Evolutionary conservation across 2,329 filamentous ascomycete species (phyloP).

Genomic region (Phoma sp.): DNA sequence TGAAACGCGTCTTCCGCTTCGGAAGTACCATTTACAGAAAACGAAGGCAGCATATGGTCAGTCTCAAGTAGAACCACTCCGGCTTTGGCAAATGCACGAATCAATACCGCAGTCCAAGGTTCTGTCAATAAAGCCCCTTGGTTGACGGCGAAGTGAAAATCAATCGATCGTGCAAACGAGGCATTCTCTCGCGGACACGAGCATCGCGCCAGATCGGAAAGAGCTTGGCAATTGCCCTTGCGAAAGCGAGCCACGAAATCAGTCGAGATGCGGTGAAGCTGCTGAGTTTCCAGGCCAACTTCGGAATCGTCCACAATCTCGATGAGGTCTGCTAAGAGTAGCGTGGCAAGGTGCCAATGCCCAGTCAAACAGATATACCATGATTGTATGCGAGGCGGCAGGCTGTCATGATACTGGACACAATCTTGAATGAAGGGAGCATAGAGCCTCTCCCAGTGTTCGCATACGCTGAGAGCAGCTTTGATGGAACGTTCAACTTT

Average conservation of each 20-base stretch:
- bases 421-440: constrained; percentile 62
- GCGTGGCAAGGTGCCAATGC: constrained; percentile 65
- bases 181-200: constrained; percentile 48
- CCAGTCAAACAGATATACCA: constrained; percentile 67
- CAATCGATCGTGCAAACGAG: constrained; percentile 44
- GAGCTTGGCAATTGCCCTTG: constrained; percentile 53
- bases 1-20: constrained; percentile 40
- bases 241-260: constrained; percentile 53
- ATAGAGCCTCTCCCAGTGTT: constrained; percentile 63
- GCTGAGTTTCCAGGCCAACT: constrained; percentile 30
- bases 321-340: constrained; percentile 64
- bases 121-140: constrained; percentile 66
- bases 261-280: constrained; percentile 33
- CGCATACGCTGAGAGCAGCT: constrained; percentile 59
- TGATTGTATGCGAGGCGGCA: constrained; percentile 63
- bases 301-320: constrained; percentile 57
- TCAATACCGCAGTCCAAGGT: constrained; percentile 65
- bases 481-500: constrained; percentile 59
- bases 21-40: background rate
- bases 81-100: constrained; percentile 61
- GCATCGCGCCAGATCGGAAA: constrained; percentile 59
- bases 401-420: constrained; percentile 57
- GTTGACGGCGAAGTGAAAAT: constrained; percentile 63
- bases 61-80: constrained; percentile 52
- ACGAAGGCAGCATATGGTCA: constrained; percentile 26